These are phyloP conservation scores for Petrea volubilis DNA, from an alignment of 257 asterid species.

Conservation along the genomic window DNA sequence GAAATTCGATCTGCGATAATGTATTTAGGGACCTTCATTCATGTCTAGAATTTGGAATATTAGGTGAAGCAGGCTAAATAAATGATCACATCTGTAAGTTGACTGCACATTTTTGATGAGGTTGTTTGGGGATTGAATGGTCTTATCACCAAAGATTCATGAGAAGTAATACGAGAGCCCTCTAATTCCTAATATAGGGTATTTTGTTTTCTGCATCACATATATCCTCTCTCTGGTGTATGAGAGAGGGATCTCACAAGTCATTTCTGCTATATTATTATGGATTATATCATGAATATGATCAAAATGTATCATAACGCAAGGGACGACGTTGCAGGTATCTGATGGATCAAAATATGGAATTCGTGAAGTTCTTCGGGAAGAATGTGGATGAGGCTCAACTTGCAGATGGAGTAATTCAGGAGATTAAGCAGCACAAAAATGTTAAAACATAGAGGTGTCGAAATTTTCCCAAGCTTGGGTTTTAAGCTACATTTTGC, in stretches of 20 bases:
- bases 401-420: conserved; percentile 74
- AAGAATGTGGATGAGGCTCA: conserved; percentile 61
- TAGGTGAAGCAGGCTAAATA: conserved; percentile 4
- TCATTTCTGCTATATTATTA: not conserved
- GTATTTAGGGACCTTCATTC: not conserved
- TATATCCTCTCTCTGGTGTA: not conserved
- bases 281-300: not conserved
- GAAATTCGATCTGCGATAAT: not conserved
- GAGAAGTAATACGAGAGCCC: not conserved
- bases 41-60: not conserved
- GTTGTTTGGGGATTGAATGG: not conserved
- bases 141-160: not conserved
- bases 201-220: not conserved
- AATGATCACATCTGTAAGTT: not conserved
- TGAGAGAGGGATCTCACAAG: not conserved
- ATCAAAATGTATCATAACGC: not conserved
- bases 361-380: conserved; percentile 84
- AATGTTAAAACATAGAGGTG: conserved; percentile 42
- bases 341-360: conserved; percentile 90
- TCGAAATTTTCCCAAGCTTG: not conserved
- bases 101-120: not conserved
- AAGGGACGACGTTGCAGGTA: conserved; percentile 53
- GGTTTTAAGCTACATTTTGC: conserved; percentile 7
- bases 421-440: conserved; percentile 76
- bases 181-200: not conserved